phyloP scores from a whole-genome alignment of 1,139 yeast species.

The Saccharomyces hybrid region DNA sequence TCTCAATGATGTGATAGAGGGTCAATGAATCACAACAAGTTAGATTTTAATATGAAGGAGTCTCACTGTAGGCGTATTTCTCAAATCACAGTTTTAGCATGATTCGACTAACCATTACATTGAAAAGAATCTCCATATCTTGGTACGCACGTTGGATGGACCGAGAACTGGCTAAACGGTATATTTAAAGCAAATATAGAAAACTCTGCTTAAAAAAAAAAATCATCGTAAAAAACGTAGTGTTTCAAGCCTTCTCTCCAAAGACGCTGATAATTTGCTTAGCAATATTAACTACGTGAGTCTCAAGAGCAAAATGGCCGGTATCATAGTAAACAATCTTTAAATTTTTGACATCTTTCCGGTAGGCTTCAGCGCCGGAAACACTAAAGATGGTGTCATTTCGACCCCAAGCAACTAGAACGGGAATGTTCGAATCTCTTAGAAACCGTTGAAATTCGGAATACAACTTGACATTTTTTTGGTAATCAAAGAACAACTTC shows the following conservation, averaged over 20 bases:
- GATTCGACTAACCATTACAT: too few relatives aligned
- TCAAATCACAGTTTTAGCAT: too few relatives aligned
- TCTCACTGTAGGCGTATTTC: too few relatives aligned
- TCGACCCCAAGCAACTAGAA: constrained; percentile 39
- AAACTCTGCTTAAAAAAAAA: too few relatives aligned
- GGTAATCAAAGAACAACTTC: constrained; percentile 35
- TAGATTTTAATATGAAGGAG: too few relatives aligned
- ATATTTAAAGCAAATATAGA: too few relatives aligned
- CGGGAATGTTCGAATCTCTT: constrained; percentile 34
- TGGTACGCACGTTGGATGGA: too few relatives aligned
- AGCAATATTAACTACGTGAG: constrained; percentile 32
- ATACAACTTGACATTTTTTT: constrained; percentile 33
- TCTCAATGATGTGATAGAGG: too few relatives aligned
- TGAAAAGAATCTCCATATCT: too few relatives aligned
- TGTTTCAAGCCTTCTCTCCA: background rate
- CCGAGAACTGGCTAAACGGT: too few relatives aligned
- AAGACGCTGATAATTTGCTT: constrained; percentile 15
- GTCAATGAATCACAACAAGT: too few relatives aligned
- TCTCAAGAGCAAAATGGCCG: constrained; percentile 39
- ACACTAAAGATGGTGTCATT: constrained; percentile 35
- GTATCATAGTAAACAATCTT: constrained; percentile 29
- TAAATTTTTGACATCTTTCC: constrained; percentile 31
- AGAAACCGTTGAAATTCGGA: constrained; percentile 37
- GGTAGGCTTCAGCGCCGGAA: constrained; percentile 37
- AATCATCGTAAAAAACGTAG: background rate